Conservation (phyloP, 495 filamentous ascomycete genomes). For the Platismatia glauca region DNA sequence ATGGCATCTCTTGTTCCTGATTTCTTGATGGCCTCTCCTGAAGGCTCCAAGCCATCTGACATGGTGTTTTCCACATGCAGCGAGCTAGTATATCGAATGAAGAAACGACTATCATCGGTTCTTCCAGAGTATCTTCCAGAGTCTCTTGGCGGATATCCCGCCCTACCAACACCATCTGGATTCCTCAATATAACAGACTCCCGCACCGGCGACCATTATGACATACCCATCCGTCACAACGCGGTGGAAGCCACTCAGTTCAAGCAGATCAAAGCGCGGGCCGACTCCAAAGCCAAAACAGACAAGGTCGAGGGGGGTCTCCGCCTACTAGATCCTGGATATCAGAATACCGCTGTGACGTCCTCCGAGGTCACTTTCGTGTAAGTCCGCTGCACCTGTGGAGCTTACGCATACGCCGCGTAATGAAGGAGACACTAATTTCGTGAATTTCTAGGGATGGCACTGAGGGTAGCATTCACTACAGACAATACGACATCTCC, state of each 20-base stretch:
- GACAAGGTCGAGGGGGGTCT: constrained; percentile 25
- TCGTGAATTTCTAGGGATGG: constrained; percentile 23
- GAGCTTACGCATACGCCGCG: neutral
- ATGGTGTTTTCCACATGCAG: neutral
- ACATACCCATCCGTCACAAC: constrained; percentile 12
- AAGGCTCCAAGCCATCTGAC: neutral
- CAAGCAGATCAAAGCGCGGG: neutral
- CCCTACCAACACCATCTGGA: neutral
- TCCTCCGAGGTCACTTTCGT: constrained; percentile 38
- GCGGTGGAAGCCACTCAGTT: constrained; percentile 9
- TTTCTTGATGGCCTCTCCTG: neutral
- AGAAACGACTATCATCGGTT: neutral
- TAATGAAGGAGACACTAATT: neutral
- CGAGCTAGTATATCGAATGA: neutral
- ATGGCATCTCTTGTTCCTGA: neutral
- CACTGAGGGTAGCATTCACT: constrained; percentile 34
- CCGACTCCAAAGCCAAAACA: neutral
- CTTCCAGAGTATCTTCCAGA: neutral
- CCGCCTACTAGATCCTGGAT: constrained; percentile 38
- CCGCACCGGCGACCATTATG: constrained; percentile 8
- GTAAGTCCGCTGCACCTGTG: neutral
- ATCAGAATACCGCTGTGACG: constrained; percentile 40
- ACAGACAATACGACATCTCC: constrained; percentile 37
- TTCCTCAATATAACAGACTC: constrained; percentile 1
- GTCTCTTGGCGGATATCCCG: neutral